phyloP scores from a whole-genome alignment of 2,329 filamentous ascomycete genomes.

The Septoria petroselini region DNA sequence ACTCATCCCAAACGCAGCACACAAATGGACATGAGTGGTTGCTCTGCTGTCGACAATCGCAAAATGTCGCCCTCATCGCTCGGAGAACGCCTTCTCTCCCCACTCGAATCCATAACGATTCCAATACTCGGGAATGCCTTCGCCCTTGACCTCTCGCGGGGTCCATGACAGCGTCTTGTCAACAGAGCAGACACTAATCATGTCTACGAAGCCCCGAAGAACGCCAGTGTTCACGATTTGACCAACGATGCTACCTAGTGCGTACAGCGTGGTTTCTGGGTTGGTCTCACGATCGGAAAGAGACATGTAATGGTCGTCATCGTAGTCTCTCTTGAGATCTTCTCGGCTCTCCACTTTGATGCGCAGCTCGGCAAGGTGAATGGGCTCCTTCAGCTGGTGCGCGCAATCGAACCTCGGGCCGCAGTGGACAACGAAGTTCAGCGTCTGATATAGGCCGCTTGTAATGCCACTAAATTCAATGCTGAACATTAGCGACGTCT shows the following conservation, averaged over 20 bases:
- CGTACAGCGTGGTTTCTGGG: conserved; percentile 19
- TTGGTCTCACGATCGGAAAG: conserved; percentile 20
- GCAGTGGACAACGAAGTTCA: conserved; percentile 26
- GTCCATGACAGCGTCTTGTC: conserved; percentile 17
- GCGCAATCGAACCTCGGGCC: conserved; percentile 20
- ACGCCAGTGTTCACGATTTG: conserved; percentile 21
- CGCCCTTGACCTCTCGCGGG: conserved; percentile 12
- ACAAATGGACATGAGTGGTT: conserved; percentile 35
- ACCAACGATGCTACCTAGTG: conserved; percentile 21
- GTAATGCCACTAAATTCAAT: conserved; percentile 12
- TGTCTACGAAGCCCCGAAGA: conserved; percentile 21
- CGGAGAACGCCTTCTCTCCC: conserved; percentile 17
- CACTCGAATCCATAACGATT: conserved; percentile 27
- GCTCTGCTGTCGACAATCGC: background rate
- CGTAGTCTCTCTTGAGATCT: conserved; percentile 10
- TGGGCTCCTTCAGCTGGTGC: conserved; percentile 8
- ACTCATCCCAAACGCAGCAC: conserved; percentile 37
- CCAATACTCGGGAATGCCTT: conserved; percentile 23
- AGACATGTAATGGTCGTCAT: conserved; percentile 16
- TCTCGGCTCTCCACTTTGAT: conserved; percentile 19
- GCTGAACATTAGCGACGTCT: background rate
- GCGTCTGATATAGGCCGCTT: conserved; percentile 22
- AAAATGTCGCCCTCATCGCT: background rate
- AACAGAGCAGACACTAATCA: conserved; percentile 14
- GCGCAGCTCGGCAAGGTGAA: conserved; percentile 22